Conservation (phyloP, 2,329 filamentous ascomycete species). For the Catunica adiposa region DNA sequence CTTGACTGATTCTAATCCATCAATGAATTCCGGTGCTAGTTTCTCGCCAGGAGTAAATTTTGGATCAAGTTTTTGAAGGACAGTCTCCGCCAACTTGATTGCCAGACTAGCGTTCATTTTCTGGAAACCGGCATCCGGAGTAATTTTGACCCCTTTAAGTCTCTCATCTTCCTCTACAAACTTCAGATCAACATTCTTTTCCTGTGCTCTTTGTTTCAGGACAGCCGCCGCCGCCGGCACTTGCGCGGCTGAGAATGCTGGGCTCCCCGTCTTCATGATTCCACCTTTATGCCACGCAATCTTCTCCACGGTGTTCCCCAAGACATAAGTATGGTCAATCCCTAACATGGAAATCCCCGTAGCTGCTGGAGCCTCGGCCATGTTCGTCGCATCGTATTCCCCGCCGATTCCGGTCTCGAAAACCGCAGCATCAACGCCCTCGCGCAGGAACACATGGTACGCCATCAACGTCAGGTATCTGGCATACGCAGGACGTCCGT, state of each 20-base stretch:
- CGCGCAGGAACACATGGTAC: slow-evolving; percentile 48
- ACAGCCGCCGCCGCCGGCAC: slow-evolving; percentile 29
- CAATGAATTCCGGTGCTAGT: slow-evolving; percentile 48
- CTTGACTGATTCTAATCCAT: slow-evolving; percentile 57
- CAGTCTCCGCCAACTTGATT: slow-evolving; percentile 34
- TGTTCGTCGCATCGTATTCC: slow-evolving; percentile 52
- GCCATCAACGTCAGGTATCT: slow-evolving; percentile 49
- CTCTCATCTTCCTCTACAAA: slow-evolving; percentile 31
- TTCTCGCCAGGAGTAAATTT: slow-evolving; percentile 17
- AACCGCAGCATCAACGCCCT: slow-evolving; percentile 45
- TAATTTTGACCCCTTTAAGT: slow-evolving; percentile 30
- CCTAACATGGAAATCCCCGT: slow-evolving; percentile 49
- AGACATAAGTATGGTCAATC: slow-evolving; percentile 48
- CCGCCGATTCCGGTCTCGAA: slow-evolving; percentile 54
- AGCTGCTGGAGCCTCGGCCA: slow-evolving; percentile 40
- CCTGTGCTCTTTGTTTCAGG: slow-evolving; percentile 32
- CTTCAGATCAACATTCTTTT: slow-evolving; percentile 32
- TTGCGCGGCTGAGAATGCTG: slow-evolving; percentile 42
- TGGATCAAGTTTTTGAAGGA: slow-evolving; percentile 29
- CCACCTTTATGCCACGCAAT: slow-evolving; percentile 64
- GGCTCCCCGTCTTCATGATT: slow-evolving; percentile 45
- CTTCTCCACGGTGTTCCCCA: slow-evolving; percentile 45
- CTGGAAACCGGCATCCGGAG: slow-evolving; percentile 39
- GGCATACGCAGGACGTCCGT: slow-evolving; percentile 37
- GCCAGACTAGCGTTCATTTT: slow-evolving; percentile 40